These are phyloP conservation scores for Cytospora chrysosperma DNA, from an alignment of 2,329 filamentous ascomycete species.

Conservation along the genomic window DNA sequence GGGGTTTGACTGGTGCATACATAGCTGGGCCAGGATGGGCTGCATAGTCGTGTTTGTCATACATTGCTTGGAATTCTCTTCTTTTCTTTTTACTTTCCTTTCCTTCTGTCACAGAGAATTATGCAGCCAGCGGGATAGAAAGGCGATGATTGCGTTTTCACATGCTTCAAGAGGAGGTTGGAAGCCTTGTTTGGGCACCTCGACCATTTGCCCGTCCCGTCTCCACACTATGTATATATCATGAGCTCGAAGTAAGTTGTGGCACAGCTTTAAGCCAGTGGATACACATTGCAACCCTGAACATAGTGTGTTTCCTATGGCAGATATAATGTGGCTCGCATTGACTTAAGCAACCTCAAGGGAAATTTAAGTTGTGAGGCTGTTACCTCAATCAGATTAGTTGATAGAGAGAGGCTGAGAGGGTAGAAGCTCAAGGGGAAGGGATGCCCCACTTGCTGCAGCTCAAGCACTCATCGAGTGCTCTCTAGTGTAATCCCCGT, in stretches of 20 bases:
- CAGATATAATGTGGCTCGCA: too few relatives aligned
- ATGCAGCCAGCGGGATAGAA: not conserved
- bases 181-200: too few relatives aligned
- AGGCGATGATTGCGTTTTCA: not conserved
- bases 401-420: too few relatives aligned
- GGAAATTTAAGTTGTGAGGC: too few relatives aligned
- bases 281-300: not conserved
- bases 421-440: not conserved
- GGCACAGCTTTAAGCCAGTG: too few relatives aligned
- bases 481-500: not conserved
- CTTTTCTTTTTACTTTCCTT: slow-evolving; percentile 27
- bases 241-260: too few relatives aligned
- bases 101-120: slow-evolving; percentile 26
- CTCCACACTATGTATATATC: too few relatives aligned
- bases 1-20: not conserved
- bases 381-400: too few relatives aligned
- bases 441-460: not conserved
- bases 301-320: too few relatives aligned
- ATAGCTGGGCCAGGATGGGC: not conserved
- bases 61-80: slow-evolving; percentile 1
- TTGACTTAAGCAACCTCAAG: too few relatives aligned
- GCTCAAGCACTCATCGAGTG: not conserved
- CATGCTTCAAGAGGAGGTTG: not conserved
- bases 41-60: slow-evolving; percentile 3
- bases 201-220: too few relatives aligned